Percentiles rank a stretch among this genome's conserved stretches.
Evolutionary conservation across 495 filamentous ascomycete genomes (phyloP).

Genomic region (Tuber umbilicatum): DNA sequence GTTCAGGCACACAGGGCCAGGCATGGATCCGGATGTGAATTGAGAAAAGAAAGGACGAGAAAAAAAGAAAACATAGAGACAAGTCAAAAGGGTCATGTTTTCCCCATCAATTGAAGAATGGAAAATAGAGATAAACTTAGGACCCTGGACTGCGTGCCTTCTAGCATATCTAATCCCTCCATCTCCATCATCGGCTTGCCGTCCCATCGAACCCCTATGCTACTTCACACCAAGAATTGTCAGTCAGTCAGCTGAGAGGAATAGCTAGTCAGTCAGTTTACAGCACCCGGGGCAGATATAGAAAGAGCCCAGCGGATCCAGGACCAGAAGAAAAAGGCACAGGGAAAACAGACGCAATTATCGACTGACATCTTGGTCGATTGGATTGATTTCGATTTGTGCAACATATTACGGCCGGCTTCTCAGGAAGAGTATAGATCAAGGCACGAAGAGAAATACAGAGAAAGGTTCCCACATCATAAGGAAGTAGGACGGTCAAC

Average conservation of each 20-base stretch:
- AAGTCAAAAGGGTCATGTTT: constrained; percentile 26
- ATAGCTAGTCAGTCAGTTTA: neutral
- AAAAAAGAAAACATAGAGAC: constrained; percentile 5
- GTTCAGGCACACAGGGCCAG: constrained; percentile 22
- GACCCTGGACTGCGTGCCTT: neutral
- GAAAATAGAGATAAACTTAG: neutral
- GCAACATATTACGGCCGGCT: neutral
- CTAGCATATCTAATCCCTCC: neutral
- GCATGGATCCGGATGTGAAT: constrained; percentile 22
- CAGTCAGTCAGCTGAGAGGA: constrained; percentile 1
- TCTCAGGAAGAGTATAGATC: neutral
- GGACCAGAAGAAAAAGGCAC: neutral
- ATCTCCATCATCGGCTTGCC: neutral
- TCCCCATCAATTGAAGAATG: constrained; percentile 14
- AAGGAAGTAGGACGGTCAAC: neutral
- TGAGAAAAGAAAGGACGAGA: constrained; percentile 5
- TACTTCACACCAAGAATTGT: neutral
- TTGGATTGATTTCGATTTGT: neutral
- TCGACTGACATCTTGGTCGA: neutral
- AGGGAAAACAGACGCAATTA: neutral
- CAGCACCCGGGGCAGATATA: neutral
- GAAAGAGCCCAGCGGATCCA: neutral
- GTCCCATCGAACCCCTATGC: neutral
- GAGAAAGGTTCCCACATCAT: neutral
- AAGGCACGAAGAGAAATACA: neutral